Conservation (phyloP, 495 filamentous ascomycete species). For the Penicillium nucicola region DNA sequence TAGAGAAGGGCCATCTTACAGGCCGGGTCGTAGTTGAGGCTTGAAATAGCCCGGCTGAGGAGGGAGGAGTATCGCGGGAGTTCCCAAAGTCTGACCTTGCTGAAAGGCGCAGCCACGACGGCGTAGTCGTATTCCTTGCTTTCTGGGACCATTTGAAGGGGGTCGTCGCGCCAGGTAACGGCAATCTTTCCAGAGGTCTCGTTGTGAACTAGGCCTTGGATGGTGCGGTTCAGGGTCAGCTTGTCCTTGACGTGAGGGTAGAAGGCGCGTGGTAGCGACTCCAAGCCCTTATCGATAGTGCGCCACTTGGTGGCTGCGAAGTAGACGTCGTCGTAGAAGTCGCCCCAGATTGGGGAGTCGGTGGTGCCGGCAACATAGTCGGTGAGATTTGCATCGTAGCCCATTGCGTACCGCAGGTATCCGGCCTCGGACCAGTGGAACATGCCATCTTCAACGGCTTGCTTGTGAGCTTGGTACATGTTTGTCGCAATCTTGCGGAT, state of each 20-base stretch:
- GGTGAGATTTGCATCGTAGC: conserved; percentile 51
- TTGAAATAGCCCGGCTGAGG: conserved; percentile 57
- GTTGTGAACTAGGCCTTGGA: conserved; percentile 45
- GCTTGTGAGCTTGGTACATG: conserved; percentile 61
- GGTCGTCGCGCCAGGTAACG: conserved; percentile 46
- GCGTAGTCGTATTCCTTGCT: conserved; percentile 61
- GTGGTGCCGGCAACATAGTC: conserved; percentile 39
- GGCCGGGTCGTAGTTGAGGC: conserved; percentile 52
- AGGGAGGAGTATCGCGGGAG: conserved; percentile 48
- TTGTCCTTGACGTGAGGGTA: conserved; percentile 53
- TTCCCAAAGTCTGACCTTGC: conserved; percentile 52
- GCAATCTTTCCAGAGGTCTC: conserved; percentile 39
- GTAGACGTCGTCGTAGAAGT: conserved; percentile 50
- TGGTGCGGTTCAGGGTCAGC: conserved; percentile 50
- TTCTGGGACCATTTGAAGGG: conserved; percentile 36
- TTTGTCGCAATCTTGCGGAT: conserved; percentile 51
- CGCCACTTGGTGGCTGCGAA: conserved; percentile 57
- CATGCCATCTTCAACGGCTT: conserved; percentile 25
- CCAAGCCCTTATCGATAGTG: conserved; percentile 64
- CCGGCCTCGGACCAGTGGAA: conserved; percentile 60
- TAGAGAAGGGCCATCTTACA: conserved; percentile 68
- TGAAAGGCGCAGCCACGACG: conserved; percentile 60
- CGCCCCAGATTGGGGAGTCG: conserved; percentile 24
- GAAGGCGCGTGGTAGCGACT: conserved; percentile 59
- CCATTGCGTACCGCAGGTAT: conserved; percentile 58